Evolutionary conservation across 176 grass and related monocot genomes (phyloP).

Genomic region (Carex myosuroides): DNA sequence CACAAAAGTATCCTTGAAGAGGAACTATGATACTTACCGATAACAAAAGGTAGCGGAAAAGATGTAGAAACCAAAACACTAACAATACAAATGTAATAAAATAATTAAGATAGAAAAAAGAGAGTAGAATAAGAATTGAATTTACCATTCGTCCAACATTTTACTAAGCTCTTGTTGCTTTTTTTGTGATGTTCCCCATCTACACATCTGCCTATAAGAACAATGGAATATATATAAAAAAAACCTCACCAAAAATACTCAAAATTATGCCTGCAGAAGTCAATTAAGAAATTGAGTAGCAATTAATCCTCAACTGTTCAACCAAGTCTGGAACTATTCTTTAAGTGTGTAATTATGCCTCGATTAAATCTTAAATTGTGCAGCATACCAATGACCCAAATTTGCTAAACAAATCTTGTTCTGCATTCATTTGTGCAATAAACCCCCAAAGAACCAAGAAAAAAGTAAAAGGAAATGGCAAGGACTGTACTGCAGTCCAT

Average conservation of each 20-base stretch:
- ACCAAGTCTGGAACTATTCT: background rate
- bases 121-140: background rate
- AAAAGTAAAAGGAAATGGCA: background rate
- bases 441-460: background rate
- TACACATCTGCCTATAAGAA: slow-evolving; percentile 79
- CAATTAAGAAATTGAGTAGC: too few species aligned
- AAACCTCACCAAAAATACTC: slow-evolving; percentile 9
- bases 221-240: background rate
- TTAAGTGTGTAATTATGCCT: background rate
- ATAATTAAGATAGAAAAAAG: slow-evolving; percentile 6
- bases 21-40: background rate
- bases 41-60: background rate
- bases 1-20: background rate
- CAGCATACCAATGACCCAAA: background rate
- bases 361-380: background rate
- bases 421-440: background rate
- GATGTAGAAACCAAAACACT: background rate
- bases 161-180: slow-evolving; percentile 87
- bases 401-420: background rate
- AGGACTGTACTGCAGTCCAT: background rate
- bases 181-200: slow-evolving; percentile 72
- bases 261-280: background rate
- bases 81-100: background rate
- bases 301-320: background rate
- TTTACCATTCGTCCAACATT: slow-evolving; percentile 99